Base-by-base conservation (phyloP, 768 basidiomycete species). In the Sistotremastrum niveocremeum region DNA sequence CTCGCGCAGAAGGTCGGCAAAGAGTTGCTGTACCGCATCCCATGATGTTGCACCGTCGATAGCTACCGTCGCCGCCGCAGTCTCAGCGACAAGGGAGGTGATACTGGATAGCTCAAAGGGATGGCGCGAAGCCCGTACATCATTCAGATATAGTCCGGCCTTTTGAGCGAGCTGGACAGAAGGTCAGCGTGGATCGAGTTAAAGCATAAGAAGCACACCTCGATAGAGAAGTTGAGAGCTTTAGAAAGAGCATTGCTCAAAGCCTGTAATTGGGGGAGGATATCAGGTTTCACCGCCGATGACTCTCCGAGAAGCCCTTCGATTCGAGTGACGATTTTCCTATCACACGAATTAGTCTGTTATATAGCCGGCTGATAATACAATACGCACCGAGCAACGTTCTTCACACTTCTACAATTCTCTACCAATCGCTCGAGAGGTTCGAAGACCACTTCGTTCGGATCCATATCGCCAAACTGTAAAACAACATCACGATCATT, bases 211-310 rank as follows among this genome's bases (percentile, higher is more conserved):
- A 34, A 6, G 59, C 79, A 45, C 49, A 88, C 89, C 45, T 85
- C 84, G 46, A 95, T 85, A 58, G 88, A 88, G 58, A 94, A 87
- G 62, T 93, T 88, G 52, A 90, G 81, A 7, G 90, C 73, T 49
- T 86, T 85, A 1, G 81, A 77, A 1, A 88, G 79, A 31, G 73
- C 67, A 47, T 83, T 78, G 55, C 74, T 77, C n/a, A 89, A 60
- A 3, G 70, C 68, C 50, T 83, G 77, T 57, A 91, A 74, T 40
- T 84, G 83, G 3, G 80, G 75, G 8, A 84, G 66, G 31, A 90
- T 70, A 55, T 77, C 72, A 0, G 77, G 64, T 54, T 78, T 81
- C 41, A 95, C 69, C 0, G 90, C 88, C 0, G 74, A 61, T 6
- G 80, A 81, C 34, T 80, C 75, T 45, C 77, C 69, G 6, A 74